Evolutionary conservation across 345 rosid genomes (phyloP).

Genomic region (Brassica nigra): DNA sequence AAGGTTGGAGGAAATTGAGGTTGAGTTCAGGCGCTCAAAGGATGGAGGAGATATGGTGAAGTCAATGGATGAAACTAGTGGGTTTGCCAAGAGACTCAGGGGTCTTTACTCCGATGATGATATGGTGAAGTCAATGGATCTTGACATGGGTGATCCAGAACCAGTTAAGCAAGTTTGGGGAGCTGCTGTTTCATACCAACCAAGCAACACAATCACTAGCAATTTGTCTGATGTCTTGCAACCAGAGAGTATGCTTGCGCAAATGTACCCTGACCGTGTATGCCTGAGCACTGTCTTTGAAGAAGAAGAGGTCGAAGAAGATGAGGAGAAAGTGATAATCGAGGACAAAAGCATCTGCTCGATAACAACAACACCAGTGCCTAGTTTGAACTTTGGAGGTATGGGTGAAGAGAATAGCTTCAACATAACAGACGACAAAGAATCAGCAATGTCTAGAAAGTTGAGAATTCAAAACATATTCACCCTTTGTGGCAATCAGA

Average conservation of each 20-base stretch:
- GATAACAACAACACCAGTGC: conserved; percentile 21
- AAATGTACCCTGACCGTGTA: conserved; percentile 56
- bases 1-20: conserved; percentile 77
- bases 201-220: conserved; percentile 38
- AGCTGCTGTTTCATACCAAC: conserved; percentile 31
- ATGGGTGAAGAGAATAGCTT: conserved; percentile 30
- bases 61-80: conserved; percentile 75
- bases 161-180: conserved; percentile 46
- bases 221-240: conserved; percentile 39
- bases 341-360: conserved; percentile 72
- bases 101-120: conserved; percentile 73
- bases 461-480: conserved; percentile 83
- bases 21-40: conserved; percentile 50
- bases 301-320: conserved; percentile 83
- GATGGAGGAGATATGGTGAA: conserved; percentile 51
- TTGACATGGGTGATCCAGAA: conserved; percentile 89
- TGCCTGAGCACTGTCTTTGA: conserved; percentile 88
- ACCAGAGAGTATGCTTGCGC: conserved; percentile 42
- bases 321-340: conserved; percentile 75
- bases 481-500: conserved; percentile 90
- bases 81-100: conserved; percentile 74
- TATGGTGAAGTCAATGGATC: conserved; percentile 97
- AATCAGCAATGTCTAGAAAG: conserved; percentile 58
- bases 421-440: conserved; percentile 38
- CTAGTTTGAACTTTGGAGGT: conserved; percentile 24